These are phyloP conservation scores for Uronychia binucleata DNA, from an alignment of 73 alveolate genomes.

Conservation along the genomic window DNA sequence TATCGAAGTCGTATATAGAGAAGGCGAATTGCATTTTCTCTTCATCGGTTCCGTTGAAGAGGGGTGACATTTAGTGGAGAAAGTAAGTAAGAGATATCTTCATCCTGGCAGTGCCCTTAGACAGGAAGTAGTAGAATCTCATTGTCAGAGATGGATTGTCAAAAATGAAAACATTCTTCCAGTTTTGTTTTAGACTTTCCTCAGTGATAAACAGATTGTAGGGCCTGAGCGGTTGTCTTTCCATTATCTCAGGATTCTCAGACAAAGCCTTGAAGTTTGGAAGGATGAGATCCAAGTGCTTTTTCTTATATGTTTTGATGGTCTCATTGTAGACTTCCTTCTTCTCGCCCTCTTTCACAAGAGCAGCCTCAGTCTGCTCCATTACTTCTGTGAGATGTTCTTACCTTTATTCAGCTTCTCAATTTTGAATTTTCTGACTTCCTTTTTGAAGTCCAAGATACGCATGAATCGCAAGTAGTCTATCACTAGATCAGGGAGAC, in stretches of 20 bases:
- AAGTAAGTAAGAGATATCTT: not conserved
- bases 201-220: not conserved
- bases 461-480: not conserved
- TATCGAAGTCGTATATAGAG: not conserved
- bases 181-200: not conserved
- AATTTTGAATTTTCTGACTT: too few species aligned
- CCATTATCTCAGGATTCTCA: not conserved
- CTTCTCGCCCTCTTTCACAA: not conserved
- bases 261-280: not conserved
- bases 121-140: not conserved
- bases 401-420: not conserved
- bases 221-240: not conserved
- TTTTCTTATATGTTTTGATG: too few species aligned
- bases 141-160: not conserved
- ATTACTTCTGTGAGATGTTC: not conserved
- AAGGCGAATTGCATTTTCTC: not conserved
- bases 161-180: not conserved
- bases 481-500: not conserved
- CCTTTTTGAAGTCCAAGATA: not conserved
- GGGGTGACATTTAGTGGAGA: not conserved
- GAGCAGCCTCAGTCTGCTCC: not conserved
- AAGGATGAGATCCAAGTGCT: not conserved
- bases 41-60: not conserved
- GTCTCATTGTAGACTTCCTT: not conserved
- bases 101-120: not conserved